Evolutionary conservation across 257 asterid genomes (phyloP).

Genomic region (Parsonsia alboflavescens): DNA sequence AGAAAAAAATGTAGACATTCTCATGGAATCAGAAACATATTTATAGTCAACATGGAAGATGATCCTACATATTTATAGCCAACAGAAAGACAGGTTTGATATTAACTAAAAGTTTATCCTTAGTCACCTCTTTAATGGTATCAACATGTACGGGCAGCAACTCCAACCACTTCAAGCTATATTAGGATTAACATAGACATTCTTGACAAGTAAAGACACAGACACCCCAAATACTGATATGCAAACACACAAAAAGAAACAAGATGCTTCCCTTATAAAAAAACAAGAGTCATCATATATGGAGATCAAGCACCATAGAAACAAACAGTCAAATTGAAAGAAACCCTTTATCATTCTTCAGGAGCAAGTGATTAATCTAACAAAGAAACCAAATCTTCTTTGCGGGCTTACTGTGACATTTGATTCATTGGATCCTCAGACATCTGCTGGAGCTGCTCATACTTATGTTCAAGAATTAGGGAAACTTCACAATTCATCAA

Average conservation of each 20-base stretch:
- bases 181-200: not conserved
- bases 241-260: not conserved
- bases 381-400: not conserved
- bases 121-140: not conserved
- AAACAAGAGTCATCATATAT: not conserved
- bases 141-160: not conserved
- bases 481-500: conserved; percentile 94
- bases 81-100: not conserved
- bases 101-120: not conserved
- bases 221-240: no score
- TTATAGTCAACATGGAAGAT: not conserved
- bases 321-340: not conserved
- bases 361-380: not conserved
- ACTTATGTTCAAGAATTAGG: conserved; percentile 81
- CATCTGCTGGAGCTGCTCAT: conserved; percentile 95
- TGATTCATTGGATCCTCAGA: conserved; percentile 87
- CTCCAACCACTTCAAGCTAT: not conserved
- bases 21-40: not conserved
- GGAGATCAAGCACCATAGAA: not conserved
- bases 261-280: not conserved
- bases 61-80: not conserved
- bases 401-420: conserved; percentile 67
- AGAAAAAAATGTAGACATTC: not conserved
- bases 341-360: not conserved
- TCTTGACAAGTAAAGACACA: not conserved